Evolutionary conservation across 768 basidiomycete species (phyloP).

Genomic region (Mycena olivaceomarginata): DNA sequence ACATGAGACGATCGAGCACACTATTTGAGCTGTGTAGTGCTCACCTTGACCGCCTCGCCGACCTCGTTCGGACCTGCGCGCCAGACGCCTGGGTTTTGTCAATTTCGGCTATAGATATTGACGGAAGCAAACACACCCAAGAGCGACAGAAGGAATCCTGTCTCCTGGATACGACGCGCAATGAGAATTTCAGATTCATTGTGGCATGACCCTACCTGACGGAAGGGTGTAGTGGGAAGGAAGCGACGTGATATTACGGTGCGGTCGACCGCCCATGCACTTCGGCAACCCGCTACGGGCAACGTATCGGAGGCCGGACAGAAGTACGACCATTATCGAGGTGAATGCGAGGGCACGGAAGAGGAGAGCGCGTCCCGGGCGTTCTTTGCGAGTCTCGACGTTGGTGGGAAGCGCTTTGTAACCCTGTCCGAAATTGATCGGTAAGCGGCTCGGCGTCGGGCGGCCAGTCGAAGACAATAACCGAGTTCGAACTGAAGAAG

Average conservation of each 20-base stretch:
- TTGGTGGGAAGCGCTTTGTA: conserved; percentile 36
- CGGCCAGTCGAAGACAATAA: too few species aligned
- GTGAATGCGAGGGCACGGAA: conserved; percentile 20
- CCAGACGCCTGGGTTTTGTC: conserved; percentile 73
- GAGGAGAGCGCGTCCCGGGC: conserved; percentile 4
- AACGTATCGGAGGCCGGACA: conserved; percentile 31
- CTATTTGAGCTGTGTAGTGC: neutral
- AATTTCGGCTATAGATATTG: neutral
- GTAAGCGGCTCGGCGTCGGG: neutral
- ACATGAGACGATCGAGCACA: neutral
- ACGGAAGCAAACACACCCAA: conserved; percentile 65
- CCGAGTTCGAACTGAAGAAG: too few species aligned
- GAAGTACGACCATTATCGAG: conserved; percentile 11
- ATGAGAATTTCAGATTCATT: neutral
- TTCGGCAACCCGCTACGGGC: conserved; percentile 19
- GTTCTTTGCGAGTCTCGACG: conserved; percentile 5
- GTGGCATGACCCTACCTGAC: conserved; percentile 54
- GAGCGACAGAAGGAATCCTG: conserved; percentile 79
- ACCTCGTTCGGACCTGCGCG: conserved; percentile 75
- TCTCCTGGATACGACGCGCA: conserved; percentile 63
- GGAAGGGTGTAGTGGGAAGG: conserved; percentile 75
- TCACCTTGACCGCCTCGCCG: conserved; percentile 79
- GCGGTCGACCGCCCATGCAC: neutral
- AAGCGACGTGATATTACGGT: conserved; percentile 46
- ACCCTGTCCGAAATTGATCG: neutral